phyloP scores from a whole-genome alignment of 495 filamentous ascomycete species.

The Aspergillus cavernicola region DNA sequence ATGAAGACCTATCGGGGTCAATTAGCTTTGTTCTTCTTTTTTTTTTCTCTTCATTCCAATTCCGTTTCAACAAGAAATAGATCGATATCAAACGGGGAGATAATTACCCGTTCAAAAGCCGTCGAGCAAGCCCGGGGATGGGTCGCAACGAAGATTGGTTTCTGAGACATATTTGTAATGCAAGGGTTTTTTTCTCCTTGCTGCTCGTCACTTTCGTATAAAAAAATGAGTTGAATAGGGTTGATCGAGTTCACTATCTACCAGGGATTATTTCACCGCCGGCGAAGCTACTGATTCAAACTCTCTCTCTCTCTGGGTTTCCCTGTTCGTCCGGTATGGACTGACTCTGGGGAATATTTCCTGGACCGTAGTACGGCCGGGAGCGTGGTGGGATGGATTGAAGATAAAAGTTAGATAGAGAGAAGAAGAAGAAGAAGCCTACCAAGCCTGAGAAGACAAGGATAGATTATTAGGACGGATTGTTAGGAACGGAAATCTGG shows the following conservation, averaged over 20 bases:
- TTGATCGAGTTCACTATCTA: constrained; percentile 7
- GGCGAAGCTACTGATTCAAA: constrained; percentile 14
- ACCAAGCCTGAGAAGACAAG: too few relatives aligned
- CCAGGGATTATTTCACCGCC: constrained; percentile 23
- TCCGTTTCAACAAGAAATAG: too few relatives aligned
- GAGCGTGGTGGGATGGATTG: too few relatives aligned
- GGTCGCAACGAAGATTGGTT: constrained; percentile 87
- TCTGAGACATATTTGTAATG: constrained; percentile 58
- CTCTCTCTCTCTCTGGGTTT: neutral
- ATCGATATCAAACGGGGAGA: too few relatives aligned
- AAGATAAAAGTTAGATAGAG: neutral
- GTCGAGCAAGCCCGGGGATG: constrained; percentile 94
- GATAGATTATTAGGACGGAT: too few relatives aligned
- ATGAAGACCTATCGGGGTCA: constrained; percentile 99
- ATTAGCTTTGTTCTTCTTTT: neutral
- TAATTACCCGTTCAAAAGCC: constrained; percentile 85
- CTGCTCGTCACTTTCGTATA: neutral
- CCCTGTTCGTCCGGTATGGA: neutral
- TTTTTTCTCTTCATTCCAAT: too few relatives aligned
- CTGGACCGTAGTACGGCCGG: too few relatives aligned
- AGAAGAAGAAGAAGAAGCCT: too few relatives aligned
- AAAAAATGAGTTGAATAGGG: neutral
- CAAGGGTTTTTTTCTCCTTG: constrained; percentile 4
- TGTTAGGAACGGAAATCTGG: too few relatives aligned
- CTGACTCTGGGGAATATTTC: too few relatives aligned